A percentile compares a stretch with the other conserved stretches of the same genome.
These are phyloP conservation scores for Gaultheria prostrata DNA, from an alignment of 148 eudicot genomes.

Conservation along the genomic window DNA sequence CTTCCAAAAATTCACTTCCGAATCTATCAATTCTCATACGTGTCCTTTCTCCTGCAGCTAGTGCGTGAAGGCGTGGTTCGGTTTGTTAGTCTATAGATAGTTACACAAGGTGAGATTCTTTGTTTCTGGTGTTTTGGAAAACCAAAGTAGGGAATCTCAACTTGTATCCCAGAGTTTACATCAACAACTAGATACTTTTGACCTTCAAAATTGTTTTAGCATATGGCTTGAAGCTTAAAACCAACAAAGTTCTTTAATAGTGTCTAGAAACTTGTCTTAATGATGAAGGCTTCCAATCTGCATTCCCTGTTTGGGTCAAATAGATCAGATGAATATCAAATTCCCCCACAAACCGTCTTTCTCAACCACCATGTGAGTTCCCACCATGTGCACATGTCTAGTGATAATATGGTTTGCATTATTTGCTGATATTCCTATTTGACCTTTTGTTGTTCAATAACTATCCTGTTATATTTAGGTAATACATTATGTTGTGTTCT, in stretches of 20 bases:
- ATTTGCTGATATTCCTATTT: constrained; percentile 13
- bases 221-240: background rate
- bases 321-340: background rate
- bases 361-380: constrained; percentile 32
- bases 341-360: constrained; percentile 15
- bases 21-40: too few species aligned
- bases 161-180: background rate
- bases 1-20: too few species aligned
- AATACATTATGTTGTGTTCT: background rate
- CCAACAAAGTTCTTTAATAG: background rate
- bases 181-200: background rate
- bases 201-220: background rate
- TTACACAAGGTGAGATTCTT: constrained; percentile 1
- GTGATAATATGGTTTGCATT: constrained; percentile 7
- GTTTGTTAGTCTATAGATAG: background rate
- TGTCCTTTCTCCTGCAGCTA: too few species aligned
- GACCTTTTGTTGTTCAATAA: constrained; percentile 6
- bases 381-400: constrained; percentile 33
- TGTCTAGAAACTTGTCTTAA: background rate
- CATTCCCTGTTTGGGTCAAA: background rate
- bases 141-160: constrained; percentile 8
- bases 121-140: background rate
- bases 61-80: too few species aligned
- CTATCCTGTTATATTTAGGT: background rate
- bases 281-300: background rate